These are phyloP conservation scores for Fusarium multiceps DNA, from an alignment of 2,329 filamentous ascomycete genomes.

Conservation along the genomic window DNA sequence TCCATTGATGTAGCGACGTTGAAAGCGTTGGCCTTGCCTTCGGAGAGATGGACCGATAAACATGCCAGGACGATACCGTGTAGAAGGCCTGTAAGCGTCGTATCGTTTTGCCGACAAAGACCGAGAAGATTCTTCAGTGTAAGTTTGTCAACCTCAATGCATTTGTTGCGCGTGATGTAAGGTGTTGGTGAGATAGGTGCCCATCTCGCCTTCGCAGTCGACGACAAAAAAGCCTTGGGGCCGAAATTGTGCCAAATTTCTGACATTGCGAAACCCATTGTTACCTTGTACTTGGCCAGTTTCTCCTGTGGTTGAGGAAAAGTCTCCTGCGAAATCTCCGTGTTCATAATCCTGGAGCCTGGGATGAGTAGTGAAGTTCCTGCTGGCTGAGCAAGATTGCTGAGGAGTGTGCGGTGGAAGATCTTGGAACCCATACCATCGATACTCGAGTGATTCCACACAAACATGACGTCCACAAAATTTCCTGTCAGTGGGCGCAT, in stretches of 20 bases:
- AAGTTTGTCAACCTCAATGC: rapidly evolving
- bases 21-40: not conserved
- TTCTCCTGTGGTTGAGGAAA: conserved; percentile 18
- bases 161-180: not conserved
- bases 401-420: not conserved
- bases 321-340: not conserved
- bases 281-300: conserved; percentile 4
- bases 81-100: not conserved
- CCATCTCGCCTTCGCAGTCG: not conserved
- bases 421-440: conserved; percentile 8
- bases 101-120: not conserved
- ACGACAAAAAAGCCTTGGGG: not conserved
- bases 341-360: not conserved
- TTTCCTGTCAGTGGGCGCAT: not conserved
- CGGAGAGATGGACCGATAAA: not conserved
- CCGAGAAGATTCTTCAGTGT: not conserved
- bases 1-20: not conserved
- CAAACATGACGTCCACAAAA: conserved; percentile 11
- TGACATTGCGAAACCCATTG: not conserved
- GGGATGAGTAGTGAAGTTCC: not conserved
- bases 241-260: conserved; percentile 5
- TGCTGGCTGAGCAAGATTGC: not conserved
- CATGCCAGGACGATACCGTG: not conserved
- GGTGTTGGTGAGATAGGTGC: not conserved
- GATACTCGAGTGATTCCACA: not conserved